These are phyloP conservation scores for Boletus subparvulus DNA, from an alignment of 768 basidiomycete species.

Conservation along the genomic window DNA sequence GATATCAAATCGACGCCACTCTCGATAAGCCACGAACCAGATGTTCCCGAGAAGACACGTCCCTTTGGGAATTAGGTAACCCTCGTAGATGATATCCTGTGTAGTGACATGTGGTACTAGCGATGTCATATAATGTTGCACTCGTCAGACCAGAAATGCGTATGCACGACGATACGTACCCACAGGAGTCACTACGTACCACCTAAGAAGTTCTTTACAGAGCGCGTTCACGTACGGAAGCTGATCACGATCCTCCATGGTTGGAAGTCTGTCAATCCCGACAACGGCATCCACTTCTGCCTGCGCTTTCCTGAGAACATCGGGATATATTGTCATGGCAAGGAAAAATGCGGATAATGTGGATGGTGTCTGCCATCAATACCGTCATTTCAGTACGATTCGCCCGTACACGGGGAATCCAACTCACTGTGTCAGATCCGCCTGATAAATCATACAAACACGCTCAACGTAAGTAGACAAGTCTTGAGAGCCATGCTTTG, in stretches of 20 bases:
- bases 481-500: background rate
- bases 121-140: background rate
- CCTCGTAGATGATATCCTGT: slow-evolving; percentile 20
- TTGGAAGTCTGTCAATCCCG: slow-evolving; percentile 12
- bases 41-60: background rate
- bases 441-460: slow-evolving; percentile 21
- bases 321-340: slow-evolving; percentile 12
- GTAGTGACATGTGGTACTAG: slow-evolving; percentile 4
- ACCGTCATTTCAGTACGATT: background rate
- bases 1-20: background rate
- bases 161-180: background rate
- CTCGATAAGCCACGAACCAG: slow-evolving; percentile 1
- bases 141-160: background rate
- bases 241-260: slow-evolving; percentile 7
- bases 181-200: background rate
- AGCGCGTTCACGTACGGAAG: slow-evolving; percentile 19
- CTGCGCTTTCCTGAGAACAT: slow-evolving; percentile 8
- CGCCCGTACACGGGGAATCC: slow-evolving; percentile 18
- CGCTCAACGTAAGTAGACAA: background rate
- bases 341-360: slow-evolving; percentile 18
- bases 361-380: slow-evolving; percentile 16
- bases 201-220: slow-evolving; percentile 14
- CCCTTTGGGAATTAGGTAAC: slow-evolving; percentile 23
- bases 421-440: slow-evolving; percentile 15
- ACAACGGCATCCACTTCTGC: slow-evolving; percentile 15